A percentile compares a stretch with the other conserved stretches of the same genome.
Evolutionary conservation across 139 green algal genomes (phyloP).

Genomic region (Ulvella scutata): DNA sequence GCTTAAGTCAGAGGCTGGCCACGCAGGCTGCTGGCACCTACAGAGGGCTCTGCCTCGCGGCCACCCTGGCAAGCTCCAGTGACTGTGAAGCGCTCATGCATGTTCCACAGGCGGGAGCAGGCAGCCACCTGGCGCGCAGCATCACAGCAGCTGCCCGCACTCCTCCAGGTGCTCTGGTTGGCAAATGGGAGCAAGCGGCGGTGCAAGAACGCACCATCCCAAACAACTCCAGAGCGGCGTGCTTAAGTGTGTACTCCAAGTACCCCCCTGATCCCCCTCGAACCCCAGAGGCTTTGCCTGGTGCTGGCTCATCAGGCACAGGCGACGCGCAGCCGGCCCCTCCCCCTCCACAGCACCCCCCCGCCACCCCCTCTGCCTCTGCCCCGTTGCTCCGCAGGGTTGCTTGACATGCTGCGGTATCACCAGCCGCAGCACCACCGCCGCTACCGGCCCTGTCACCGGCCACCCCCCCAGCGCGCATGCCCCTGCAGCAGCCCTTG

Average conservation of each 20-base stretch:
- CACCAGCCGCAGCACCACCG: background rate
- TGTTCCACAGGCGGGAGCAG: no score
- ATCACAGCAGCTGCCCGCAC: no score
- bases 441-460: background rate
- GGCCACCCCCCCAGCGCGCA: background rate
- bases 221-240: conserved; percentile 51
- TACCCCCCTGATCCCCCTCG: conserved; percentile 74
- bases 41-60: no score
- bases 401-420: background rate
- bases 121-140: no score
- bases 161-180: background rate
- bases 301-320: no score
- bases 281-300: conserved; percentile 20
- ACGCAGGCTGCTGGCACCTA: background rate
- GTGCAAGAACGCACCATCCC: conserved; percentile 1
- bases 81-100: no score
- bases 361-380: background rate
- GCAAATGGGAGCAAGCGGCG: background rate
- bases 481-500: background rate
- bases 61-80: no score
- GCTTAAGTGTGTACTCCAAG: conserved; percentile 57
- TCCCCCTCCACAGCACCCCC: background rate
- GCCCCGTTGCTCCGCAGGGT: background rate
- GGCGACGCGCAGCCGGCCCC: background rate
- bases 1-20: background rate